Conservation (phyloP, 345 rosid genomes). For the Populus ilicifolia region DNA sequence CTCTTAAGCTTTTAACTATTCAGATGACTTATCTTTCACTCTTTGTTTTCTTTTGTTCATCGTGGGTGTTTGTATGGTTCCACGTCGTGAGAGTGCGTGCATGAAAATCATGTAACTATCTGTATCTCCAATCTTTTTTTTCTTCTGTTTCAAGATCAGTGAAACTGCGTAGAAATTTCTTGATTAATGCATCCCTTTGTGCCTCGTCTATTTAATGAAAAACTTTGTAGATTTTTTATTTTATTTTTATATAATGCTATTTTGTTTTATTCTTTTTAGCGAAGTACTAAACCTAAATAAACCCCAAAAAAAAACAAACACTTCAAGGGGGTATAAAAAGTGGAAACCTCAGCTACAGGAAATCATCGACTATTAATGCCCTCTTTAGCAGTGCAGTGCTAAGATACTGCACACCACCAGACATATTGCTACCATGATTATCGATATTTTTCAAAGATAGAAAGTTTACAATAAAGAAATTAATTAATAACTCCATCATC, state of each 20-base stretch:
- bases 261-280: no score
- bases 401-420: not conserved
- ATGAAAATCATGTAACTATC: not conserved
- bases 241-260: not conserved
- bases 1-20: not conserved
- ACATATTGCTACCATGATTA: not conserved
- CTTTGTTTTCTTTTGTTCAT: slow-evolving; percentile 3
- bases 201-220: not conserved
- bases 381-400: not conserved
- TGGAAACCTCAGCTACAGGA: no score
- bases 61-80: not conserved
- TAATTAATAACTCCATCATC: not conserved
- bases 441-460: no score
- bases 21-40: slow-evolving; percentile 1
- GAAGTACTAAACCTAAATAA: not conserved
- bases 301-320: not conserved
- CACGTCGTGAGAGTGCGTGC: not conserved
- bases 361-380: no score
- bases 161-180: slow-evolving; percentile 36
- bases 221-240: not conserved
- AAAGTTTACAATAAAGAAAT: no score
- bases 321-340: no score
- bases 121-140: not conserved
- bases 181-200: not conserved
- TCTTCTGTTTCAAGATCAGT: not conserved